These are phyloP conservation scores for Geotrichum reessii DNA, from an alignment of 1,139 yeast genomes.

Conservation along the genomic window DNA sequence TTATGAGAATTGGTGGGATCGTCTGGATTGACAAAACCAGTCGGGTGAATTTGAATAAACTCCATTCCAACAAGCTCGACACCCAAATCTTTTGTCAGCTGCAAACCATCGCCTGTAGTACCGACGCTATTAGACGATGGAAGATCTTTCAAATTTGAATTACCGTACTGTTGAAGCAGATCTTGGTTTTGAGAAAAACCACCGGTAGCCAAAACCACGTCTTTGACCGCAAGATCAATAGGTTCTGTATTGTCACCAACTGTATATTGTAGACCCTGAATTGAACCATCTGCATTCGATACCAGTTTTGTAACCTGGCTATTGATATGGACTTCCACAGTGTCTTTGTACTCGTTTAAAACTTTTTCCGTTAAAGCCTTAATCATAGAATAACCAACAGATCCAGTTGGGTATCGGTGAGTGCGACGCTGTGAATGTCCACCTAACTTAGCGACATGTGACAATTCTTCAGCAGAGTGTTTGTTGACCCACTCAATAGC, in stretches of 20 bases:
- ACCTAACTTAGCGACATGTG: conserved; percentile 64
- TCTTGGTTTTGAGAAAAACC: conserved; percentile 61
- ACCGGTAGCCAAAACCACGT: conserved; percentile 74
- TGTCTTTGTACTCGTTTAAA: conserved; percentile 26
- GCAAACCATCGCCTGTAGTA: conserved; percentile 75
- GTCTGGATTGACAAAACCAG: conserved; percentile 66
- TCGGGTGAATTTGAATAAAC: conserved; percentile 76
- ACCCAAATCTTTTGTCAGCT: conserved; percentile 49
- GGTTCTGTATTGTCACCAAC: conserved; percentile 31
- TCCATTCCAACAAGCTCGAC: conserved; percentile 69
- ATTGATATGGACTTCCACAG: conserved; percentile 26
- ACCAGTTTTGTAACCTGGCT: conserved; percentile 15
- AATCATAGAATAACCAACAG: conserved; percentile 72
- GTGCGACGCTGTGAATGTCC: conserved; percentile 74
- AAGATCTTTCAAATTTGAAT: conserved; percentile 57
- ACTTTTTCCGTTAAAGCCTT: conserved; percentile 50
- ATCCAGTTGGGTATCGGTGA: conserved; percentile 49
- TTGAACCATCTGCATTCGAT: conserved; percentile 29
- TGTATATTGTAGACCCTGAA: conserved; percentile 48
- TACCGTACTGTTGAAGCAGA: conserved; percentile 44
- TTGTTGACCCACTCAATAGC: conserved; percentile 73
- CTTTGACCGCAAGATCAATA: conserved; percentile 39
- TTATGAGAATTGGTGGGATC: conserved; percentile 51
- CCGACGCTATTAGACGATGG: conserved; percentile 73
- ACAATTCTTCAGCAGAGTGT: conserved; percentile 53